A percentile compares a stretch with the other conserved stretches of the same genome.
Evolutionary conservation across 2,329 filamentous ascomycete genomes (phyloP).

Genomic region (Beauveria scarabaeidicola): DNA sequence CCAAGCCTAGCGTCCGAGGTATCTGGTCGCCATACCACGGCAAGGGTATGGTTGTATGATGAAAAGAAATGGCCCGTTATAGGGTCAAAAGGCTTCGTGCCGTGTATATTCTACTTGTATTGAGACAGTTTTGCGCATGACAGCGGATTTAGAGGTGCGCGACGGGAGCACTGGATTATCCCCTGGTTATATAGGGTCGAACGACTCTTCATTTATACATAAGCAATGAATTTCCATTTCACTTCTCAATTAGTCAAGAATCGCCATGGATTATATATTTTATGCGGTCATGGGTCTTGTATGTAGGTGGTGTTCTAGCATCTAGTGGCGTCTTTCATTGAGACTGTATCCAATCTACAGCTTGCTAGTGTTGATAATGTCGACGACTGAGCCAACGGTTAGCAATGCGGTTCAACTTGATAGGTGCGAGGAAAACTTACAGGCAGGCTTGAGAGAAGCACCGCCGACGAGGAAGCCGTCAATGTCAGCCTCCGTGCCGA

Average conservation of each 20-base stretch:
- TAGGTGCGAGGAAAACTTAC: conserved; percentile 40
- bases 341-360: conserved; percentile 28
- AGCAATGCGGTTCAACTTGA: conserved; percentile 1
- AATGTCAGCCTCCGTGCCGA: conserved; percentile 88
- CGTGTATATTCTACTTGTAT: conserved; percentile 12
- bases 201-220: conserved; percentile 8
- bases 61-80: conserved; percentile 15
- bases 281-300: background rate
- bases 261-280: background rate
- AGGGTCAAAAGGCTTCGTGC: background rate
- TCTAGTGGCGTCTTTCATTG: background rate
- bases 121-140: background rate
- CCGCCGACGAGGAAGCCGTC: conserved; percentile 97
- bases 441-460: conserved; percentile 93
- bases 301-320: conserved; percentile 14
- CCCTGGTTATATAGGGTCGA: conserved; percentile 7
- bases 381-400: conserved; percentile 36
- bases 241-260: background rate
- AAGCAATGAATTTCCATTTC: conserved; percentile 6
- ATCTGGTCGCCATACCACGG: conserved; percentile 65
- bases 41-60: conserved; percentile 42
- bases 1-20: conserved; percentile 58
- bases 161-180: conserved; percentile 9
- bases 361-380: conserved; percentile 47
- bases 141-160: conserved; percentile 7